phyloP scores from a whole-genome alignment of 257 asterid genomes.

The Solanum raphanifolium region DNA sequence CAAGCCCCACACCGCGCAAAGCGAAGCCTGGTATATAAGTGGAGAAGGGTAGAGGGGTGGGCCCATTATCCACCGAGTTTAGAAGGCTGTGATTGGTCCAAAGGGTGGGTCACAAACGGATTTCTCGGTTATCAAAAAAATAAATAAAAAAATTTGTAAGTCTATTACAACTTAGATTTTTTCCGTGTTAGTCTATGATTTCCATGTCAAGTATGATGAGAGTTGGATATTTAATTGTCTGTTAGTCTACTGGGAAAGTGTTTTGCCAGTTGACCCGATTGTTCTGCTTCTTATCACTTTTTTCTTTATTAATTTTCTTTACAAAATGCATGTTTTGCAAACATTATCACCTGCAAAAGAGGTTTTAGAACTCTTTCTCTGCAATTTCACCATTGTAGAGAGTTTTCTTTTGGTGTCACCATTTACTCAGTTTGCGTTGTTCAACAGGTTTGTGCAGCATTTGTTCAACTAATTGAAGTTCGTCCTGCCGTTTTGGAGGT shows the following conservation, averaged over 20 bases:
- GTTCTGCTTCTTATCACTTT: neutral
- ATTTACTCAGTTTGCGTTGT: slow-evolving; percentile 5
- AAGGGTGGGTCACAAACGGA: neutral
- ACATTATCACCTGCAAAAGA: neutral
- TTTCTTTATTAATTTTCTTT: neutral
- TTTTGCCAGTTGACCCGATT: neutral
- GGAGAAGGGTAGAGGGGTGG: neutral
- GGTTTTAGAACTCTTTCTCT: neutral
- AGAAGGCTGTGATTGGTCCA: neutral
- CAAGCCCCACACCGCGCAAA: neutral
- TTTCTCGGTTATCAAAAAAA: neutral
- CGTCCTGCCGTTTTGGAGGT: slow-evolving; percentile 77
- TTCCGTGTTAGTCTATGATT: neutral
- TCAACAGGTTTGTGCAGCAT: slow-evolving; percentile 86
- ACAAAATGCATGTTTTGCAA: neutral
- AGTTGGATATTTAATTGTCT: neutral
- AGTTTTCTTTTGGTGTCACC: neutral
- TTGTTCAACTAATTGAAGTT: slow-evolving; percentile 88
- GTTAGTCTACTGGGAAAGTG: neutral
- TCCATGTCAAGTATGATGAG: neutral
- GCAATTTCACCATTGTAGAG: neutral
- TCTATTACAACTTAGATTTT: neutral
- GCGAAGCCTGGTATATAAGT: neutral
- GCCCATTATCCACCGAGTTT: neutral
- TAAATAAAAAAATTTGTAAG: neutral